Evolutionary conservation across 2,329 filamentous ascomycete genomes (phyloP), one percentile per base, ranked within the genome.

Genomic region (Macroventuria anomochaeta): DNA sequence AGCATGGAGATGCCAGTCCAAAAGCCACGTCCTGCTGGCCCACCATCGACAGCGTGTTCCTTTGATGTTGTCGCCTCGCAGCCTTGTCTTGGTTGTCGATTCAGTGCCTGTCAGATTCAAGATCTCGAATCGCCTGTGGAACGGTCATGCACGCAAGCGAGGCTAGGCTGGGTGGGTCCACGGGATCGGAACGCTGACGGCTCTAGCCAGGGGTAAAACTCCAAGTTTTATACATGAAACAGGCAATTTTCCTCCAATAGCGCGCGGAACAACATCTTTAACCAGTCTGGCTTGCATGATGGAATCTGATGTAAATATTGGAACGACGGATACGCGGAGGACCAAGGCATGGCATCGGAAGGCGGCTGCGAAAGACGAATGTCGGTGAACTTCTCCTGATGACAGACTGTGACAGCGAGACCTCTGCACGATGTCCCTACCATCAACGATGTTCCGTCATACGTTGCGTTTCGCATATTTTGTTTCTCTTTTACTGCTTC

Each of bases 151-250:
- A 54, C 47, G 18, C 41, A 57, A 39, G 39, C 50, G 46, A 48
- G 36, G 42, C 46, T 50, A 47, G 48, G 20, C 25, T 23, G 32
- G 23, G 47, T 55, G 55, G 47, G 43, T 32, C 41, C 17, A 33
- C 37, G 40, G 43, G 46, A 29, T 33, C 46, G 53, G 51, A 32
- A 37, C 31, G 36, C 46, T 29, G 33, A 38, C 29, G 41, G 43
- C 37, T 49, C 48, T 56, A 41, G 49, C 51, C 55, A 58, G 53
- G 49, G 47, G 43, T 17, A 36, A 47, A 8, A 5, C 47, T 51
- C 39, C 33, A 49, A 39, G 59, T 65, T 62, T 65, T 59, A 56
- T 33, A 59, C 46, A 23, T 63, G 61, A 65, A 64, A 67, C 63
- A 36, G 31, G 11, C 41, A 58, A 57, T 58, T 50, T 49, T 61